Percentiles rank a stretch among this genome's conserved stretches.
Evolutionary conservation across 345 rosid species (phyloP).

Genomic region (Euphorbia tirucalli): DNA sequence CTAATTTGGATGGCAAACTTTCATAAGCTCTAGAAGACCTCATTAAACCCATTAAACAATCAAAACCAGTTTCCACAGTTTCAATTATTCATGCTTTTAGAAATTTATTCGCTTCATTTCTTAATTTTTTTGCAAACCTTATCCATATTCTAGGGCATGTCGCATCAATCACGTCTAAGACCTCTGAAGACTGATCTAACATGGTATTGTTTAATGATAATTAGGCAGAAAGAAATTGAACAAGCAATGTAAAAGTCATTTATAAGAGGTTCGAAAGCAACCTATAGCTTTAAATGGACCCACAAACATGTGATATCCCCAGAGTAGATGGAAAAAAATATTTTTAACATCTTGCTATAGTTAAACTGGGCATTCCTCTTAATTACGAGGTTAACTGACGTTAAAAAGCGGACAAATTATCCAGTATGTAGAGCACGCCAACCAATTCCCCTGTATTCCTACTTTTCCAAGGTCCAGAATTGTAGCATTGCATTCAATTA

Average conservation of each 20-base stretch:
- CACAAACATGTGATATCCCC: not conserved
- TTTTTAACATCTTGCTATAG: not conserved
- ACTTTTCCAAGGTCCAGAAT: not conserved
- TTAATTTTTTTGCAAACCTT: not conserved
- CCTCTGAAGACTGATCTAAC: not conserved
- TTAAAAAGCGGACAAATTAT: not conserved
- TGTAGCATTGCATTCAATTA: slow-evolving; percentile 8
- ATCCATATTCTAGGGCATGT: not conserved
- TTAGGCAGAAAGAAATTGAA: not conserved
- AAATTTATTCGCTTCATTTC: not conserved
- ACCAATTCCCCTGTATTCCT: not conserved
- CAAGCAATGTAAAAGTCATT: not conserved
- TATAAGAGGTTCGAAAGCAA: not conserved
- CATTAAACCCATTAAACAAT: not conserved
- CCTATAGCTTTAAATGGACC: not conserved
- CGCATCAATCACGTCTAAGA: not conserved
- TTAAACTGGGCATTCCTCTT: not conserved
- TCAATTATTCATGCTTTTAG: not conserved
- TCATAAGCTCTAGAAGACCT: not conserved
- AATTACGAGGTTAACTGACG: not conserved
- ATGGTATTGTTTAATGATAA: not conserved
- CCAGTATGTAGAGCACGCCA: not conserved
- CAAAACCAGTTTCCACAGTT: not conserved
- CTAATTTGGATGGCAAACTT: slow-evolving; percentile 13
- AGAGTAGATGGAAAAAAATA: not conserved